A percentile compares a stretch with the other conserved stretches of the same genome.
phyloP scores from a whole-genome alignment of 192 early-diverging fungal species.

The Funneliformis geosporum region DNA sequence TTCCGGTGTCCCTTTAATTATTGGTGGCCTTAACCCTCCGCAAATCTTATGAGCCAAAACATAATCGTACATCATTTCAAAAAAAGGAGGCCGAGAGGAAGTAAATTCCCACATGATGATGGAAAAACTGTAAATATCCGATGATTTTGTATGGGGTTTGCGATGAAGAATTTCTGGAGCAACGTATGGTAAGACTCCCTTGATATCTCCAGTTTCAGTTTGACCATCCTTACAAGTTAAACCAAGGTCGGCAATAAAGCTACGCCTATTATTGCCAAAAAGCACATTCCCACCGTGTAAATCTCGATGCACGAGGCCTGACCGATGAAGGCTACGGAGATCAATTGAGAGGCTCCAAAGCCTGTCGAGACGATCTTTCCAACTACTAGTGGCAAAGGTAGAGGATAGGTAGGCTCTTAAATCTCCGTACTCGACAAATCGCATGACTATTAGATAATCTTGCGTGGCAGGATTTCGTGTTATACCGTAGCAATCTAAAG shows the following conservation, averaged over 20 bases:
- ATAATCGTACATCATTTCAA: not conserved
- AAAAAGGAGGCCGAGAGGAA: not conserved
- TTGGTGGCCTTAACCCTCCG: slow-evolving; percentile 3
- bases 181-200: slow-evolving; percentile 18
- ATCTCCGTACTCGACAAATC: slow-evolving; percentile 40
- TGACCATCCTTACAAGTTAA: slow-evolving; percentile 12
- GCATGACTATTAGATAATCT: slow-evolving; percentile 46
- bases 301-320: slow-evolving; percentile 8
- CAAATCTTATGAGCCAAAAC: not conserved
- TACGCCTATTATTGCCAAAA: slow-evolving; percentile 10
- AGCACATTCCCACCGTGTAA: slow-evolving; percentile 22
- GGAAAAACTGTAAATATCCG: slow-evolving; percentile 18
- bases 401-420: slow-evolving; percentile 42
- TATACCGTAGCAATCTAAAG: slow-evolving; percentile 35
- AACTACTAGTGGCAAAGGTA: slow-evolving; percentile 32
- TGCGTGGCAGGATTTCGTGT: slow-evolving; percentile 41
- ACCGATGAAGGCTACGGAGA: slow-evolving; percentile 6
- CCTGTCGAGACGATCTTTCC: slow-evolving; percentile 19
- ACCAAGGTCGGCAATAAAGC: slow-evolving; percentile 7
- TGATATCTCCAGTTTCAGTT: not conserved
- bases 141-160: not conserved
- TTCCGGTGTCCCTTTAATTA: slow-evolving; percentile 8
- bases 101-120: slow-evolving; percentile 22
- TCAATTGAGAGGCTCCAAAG: slow-evolving; percentile 5
- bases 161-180: slow-evolving; percentile 1